Conservation (phyloP, 768 basidiomycete species). For the Suillus bovinus region DNA sequence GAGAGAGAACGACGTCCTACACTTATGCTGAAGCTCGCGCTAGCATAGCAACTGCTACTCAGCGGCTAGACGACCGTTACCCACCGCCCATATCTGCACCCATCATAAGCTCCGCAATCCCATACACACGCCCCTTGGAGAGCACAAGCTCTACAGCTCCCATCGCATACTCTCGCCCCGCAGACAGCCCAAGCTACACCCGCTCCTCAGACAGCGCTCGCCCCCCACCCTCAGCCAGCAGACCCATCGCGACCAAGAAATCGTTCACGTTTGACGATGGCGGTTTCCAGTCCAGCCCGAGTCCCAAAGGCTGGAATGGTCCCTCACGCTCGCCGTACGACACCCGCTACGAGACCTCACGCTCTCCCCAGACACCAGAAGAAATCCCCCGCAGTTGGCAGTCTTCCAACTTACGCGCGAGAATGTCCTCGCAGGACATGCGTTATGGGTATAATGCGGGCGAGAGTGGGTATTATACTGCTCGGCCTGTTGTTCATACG, state of each 20-base stretch:
- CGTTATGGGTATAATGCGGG: constrained; percentile 23
- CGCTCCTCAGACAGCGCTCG: constrained; percentile 18
- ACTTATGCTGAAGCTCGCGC: constrained; percentile 26
- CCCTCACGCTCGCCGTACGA: constrained; percentile 29
- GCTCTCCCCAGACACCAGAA: constrained; percentile 32
- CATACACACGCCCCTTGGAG: neutral
- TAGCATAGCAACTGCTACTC: neutral
- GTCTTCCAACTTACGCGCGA: constrained; percentile 24
- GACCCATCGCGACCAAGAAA: constrained; percentile 31
- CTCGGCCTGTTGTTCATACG: constrained; percentile 27
- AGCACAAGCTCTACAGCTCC: neutral
- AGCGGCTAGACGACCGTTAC: constrained; percentile 22
- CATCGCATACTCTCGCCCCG: neutral
- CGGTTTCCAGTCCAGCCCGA: constrained; percentile 23
- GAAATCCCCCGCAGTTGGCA: constrained; percentile 33
- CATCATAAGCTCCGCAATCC: constrained; percentile 13
- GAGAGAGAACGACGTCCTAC: constrained; percentile 18
- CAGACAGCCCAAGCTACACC: constrained; percentile 12
- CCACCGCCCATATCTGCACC: constrained; percentile 17
- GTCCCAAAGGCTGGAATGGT: constrained; percentile 22
- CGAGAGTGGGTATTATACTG: constrained; percentile 15
- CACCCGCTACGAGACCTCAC: constrained; percentile 28
- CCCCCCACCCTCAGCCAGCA: constrained; percentile 28
- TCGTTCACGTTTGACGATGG: constrained; percentile 28
- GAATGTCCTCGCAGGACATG: constrained; percentile 35